Evolutionary conservation across 1,284 basidiomycete species (phyloP), one percentile per base, ranked within the genome.

Genomic region (Sanghuangporus baumii): DNA sequence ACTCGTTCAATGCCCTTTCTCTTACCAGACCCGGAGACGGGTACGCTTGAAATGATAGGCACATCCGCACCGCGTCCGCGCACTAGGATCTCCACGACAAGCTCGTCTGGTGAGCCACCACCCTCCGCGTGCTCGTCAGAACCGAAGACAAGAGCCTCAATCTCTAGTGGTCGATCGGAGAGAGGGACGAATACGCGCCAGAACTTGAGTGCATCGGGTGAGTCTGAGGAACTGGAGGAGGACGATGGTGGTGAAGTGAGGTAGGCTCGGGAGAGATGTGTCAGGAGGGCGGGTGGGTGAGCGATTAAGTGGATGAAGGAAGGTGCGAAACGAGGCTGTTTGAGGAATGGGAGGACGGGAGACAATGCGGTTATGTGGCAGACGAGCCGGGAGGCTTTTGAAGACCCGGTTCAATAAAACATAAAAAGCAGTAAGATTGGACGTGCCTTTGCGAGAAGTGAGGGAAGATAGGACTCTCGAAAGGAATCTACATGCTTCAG

Each of bases 181-280:
- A 90, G 69, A 0, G 89, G 88, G 16, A 84, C 72, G 69, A 92
- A 92, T 6, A 89, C 78, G 37, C 77, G 74, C 88, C 89, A 93
- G 74, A 92, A 93, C 68, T 88, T 89, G 74, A 92, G 91, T 68
- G 88, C 89, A n/a, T 52, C 56, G 26, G 66, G 51, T 11, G 48
- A 20, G 12, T 36, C 26, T 59, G 80, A 76, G n/a, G 79, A 46
- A n/a, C 16, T 46, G 43, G 43, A 46, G 2, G 85, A 81, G 43
- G 78, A 69, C 4, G 87, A 86, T 0, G 91, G 89, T 0, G 89
- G 89, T 0, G 79, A 79, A 2, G 82, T 82, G 57, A 91, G 79
- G 71, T 91, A 92, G 20, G 84, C 81, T 46, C 78, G 78, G 6
- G 88, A 78, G 59, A 94, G 73, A 69, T 91, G 82, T 8, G 71